Base-by-base conservation (phyloP, 768 basidiomycete species). In the Trametes cinnabarina region DNA sequence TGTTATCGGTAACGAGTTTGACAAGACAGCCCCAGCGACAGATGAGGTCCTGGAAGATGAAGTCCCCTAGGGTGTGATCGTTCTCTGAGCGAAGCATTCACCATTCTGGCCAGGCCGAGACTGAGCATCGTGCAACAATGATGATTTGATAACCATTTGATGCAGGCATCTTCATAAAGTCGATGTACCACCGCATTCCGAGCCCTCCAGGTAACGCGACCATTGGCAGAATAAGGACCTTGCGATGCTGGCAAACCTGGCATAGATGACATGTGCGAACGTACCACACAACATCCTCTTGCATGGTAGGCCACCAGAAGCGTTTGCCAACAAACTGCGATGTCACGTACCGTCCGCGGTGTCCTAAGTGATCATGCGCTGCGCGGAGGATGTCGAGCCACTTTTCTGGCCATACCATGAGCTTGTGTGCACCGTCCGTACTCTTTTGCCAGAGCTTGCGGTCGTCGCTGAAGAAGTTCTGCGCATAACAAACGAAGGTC, bases 1-100 rank as follows among this genome's bases (percentile, higher is more conserved):
- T 66, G 56, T 81, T 82, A 52, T 81, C 77, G 0, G 73, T 77
- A 0, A 79, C 70, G 11, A 80, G 74, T 23, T 73, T 63, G 0
- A 11, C 17, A 0, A 77, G 25, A 20, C 69, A 65, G 2, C 77
- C 78, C 77, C 77, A 79, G 11, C 69, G 37, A 57, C 71, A 76
- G 12, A 75, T 47, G 4, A 75, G 43, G 25, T 76, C 69, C 47
- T 75, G 61, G 23, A 72, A 73, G 26, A 79, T 62, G 39, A 70
- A 78, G 23, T 64, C 47, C 3, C 62, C 71, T 1, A 77, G 37
- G 0, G 66, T 60, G 1, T 52, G 23, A 0, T 57, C 71, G 0
- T 67, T 75, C 51, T 78, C 73, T 0, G 55, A 55, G 3, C 63
- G 47, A 0, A 78, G 63, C 34, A 64, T 54, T 0, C 58, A 53